These are phyloP conservation scores for Cladophialophora bantiana DNA, from an alignment of 2,329 filamentous ascomycete genomes.

Conservation along the genomic window DNA sequence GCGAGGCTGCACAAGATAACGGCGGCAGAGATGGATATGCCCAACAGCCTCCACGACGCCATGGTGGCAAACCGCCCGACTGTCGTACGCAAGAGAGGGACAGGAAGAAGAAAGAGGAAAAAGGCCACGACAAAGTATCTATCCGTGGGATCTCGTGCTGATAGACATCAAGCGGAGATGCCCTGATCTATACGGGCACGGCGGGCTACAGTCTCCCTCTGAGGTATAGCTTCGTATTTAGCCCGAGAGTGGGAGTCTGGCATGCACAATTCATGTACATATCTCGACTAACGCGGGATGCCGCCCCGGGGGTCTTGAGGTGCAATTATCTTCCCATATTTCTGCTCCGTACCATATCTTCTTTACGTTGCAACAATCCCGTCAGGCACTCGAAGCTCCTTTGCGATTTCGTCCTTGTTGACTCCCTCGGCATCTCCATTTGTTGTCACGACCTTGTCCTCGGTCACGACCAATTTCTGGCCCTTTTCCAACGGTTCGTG, in stretches of 20 bases:
- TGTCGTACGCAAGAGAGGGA: not conserved
- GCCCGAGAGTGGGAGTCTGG: not conserved
- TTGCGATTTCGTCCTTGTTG: conserved; percentile 23
- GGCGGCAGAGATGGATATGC: conserved; percentile 20
- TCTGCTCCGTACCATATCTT: not conserved
- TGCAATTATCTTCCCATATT: not conserved
- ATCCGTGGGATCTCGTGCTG: not conserved
- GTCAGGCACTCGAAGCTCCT: conserved; percentile 28
- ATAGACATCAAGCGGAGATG: conserved; percentile 15
- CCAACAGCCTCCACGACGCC: conserved; percentile 23
- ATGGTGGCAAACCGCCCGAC: conserved; percentile 3
- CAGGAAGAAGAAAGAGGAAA: not conserved
- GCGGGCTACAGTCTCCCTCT: conserved; percentile 12
- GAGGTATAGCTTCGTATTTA: conserved; percentile 7
- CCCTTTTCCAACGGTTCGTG: conserved; percentile 31
- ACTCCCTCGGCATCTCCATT: conserved; percentile 20
- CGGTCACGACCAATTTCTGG: conserved; percentile 24
- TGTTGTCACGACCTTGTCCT: conserved; percentile 26
- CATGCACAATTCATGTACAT: not conserved
- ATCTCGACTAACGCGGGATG: not conserved
- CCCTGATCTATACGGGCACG: not conserved
- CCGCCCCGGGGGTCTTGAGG: not conserved
- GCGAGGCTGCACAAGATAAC: conserved; percentile 29
- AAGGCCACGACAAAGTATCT: not conserved
- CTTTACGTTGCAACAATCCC: conserved; percentile 29